A percentile compares a stretch with the other conserved stretches of the same genome.
Evolutionary conservation across 495 filamentous ascomycete genomes (phyloP).

Genomic region (Penicillium robsamsonii): DNA sequence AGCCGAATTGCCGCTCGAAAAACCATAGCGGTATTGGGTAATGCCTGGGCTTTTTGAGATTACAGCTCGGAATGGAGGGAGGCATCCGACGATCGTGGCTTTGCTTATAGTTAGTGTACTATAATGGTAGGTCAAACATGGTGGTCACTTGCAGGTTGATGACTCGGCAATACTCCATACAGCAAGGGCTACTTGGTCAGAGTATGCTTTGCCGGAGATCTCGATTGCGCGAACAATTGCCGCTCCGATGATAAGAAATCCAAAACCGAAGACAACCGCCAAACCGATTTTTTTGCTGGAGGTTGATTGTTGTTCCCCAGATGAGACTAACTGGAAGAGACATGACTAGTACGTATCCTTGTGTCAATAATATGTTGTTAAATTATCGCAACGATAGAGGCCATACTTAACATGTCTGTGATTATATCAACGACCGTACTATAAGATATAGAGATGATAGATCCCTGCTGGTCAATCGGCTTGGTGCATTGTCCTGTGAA

Average conservation of each 20-base stretch:
- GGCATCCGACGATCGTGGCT: constrained; percentile 50
- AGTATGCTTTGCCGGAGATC: constrained; percentile 26
- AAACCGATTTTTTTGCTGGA: constrained; percentile 36
- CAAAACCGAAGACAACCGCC: constrained; percentile 31
- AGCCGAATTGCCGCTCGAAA: neutral
- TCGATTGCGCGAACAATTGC: constrained; percentile 33
- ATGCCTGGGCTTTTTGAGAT: constrained; percentile 11
- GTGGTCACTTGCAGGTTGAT: constrained; percentile 26
- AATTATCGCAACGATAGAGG: neutral
- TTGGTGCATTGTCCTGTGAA: constrained; percentile 20
- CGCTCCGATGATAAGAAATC: constrained; percentile 31
- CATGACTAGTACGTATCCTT: constrained; percentile 28
- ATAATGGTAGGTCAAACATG: neutral
- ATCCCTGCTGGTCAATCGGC: constrained; percentile 20
- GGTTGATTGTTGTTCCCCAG: constrained; percentile 24
- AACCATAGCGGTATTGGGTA: constrained; percentile 9
- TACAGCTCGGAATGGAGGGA: constrained; percentile 46
- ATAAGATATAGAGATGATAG: constrained; percentile 42
- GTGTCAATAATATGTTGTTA: neutral
- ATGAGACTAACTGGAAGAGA: constrained; percentile 32
- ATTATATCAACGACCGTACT: constrained; percentile 46
- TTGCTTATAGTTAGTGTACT: neutral
- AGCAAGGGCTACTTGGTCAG: constrained; percentile 26
- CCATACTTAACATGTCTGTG: constrained; percentile 35
- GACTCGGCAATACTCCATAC: constrained; percentile 36